Base-by-base conservation (phyloP, 1,284 basidiomycete genomes). In the Ceratobasidium sp. region DNA sequence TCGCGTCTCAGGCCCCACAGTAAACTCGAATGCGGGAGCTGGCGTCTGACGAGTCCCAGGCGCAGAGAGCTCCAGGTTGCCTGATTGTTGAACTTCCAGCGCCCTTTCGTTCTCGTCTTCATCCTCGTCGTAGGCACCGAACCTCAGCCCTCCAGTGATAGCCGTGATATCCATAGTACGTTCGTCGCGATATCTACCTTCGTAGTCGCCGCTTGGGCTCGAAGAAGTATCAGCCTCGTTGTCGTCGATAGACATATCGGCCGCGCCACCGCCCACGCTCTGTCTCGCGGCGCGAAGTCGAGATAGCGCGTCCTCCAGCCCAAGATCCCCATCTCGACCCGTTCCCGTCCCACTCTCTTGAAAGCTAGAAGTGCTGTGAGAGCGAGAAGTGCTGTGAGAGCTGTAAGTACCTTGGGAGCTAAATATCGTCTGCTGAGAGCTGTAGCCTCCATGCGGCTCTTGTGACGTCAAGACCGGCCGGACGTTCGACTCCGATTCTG, bases 201-300 rank as follows among this genome's bases (percentile, higher is more conserved):
- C 62, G 43, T 49, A 74, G 53, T 74, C 64, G n/a, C 37, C 74
- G 58, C n/a, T n/a, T n/a, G n/a, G n/a, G n/a, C n/a, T n/a, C n/a
- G n/a, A n/a, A n/a, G n/a, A n/a, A n/a, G n/a, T 43, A 22, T 72
- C 51, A 29, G 59, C 63, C 22, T 51, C 51, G 29, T 72, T 66
- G 31, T 75, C 66, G 43, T 75, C 66, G 34, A 75, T 71, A 2
- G 74, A 75, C 29, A 75, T 63, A 19, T 75, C 66, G 66, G 62
- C 65, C 56, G 64, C 43, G 53, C 66, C 49, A 58, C 58, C 59
- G 31, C 74, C 75, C 48, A 74, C 74, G 19, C 74, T 76, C 27
- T 71, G 68, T 29, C 68, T 71, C 19, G 31, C 68, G 19, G 54
- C 68, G 14, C 68, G 46, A 22, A 63, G 59, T n/a, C 59, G 41